Percentiles rank a stretch among this genome's conserved stretches.
phyloP scores from a whole-genome alignment of 352 stramenopile genomes.

The Thalassiosira mediterranea region DNA sequence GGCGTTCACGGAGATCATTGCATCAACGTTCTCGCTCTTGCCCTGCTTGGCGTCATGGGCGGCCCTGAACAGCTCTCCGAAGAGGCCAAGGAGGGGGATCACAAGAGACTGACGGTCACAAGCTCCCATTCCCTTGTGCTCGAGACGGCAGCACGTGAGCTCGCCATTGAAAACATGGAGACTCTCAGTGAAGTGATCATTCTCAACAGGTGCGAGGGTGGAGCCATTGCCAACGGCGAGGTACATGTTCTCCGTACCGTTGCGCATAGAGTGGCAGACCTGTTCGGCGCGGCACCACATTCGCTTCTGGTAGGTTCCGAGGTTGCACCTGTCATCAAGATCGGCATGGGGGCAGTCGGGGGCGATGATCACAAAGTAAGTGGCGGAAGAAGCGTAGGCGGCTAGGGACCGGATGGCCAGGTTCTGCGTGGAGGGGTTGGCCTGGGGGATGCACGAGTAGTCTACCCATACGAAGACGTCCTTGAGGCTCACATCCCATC shows the following conservation, averaged over 20 bases:
- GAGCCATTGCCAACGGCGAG: slow-evolving; percentile 14
- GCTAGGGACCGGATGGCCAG: slow-evolving; percentile 50
- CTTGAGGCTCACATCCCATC: slow-evolving; percentile 40
- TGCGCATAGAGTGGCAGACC: slow-evolving; percentile 47
- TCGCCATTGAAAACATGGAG: slow-evolving; percentile 53
- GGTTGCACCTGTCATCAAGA: slow-evolving; percentile 39
- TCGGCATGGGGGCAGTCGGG: slow-evolving; percentile 44
- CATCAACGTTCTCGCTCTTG: slow-evolving; percentile 30
- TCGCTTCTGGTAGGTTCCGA: slow-evolving; percentile 41
- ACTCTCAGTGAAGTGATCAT: slow-evolving; percentile 34
- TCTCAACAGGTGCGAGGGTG: slow-evolving; percentile 25
- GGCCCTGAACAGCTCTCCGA: slow-evolving; percentile 40
- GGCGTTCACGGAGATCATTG: slow-evolving; percentile 32
- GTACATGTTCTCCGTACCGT: slow-evolving; percentile 53
- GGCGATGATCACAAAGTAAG: slow-evolving; percentile 56
- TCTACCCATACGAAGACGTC: slow-evolving; percentile 60
- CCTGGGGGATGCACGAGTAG: slow-evolving; percentile 54
- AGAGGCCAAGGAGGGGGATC: slow-evolving; percentile 51
- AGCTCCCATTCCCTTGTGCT: slow-evolving; percentile 45
- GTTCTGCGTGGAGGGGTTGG: slow-evolving; percentile 46
- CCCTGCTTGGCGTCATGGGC: slow-evolving; percentile 24
- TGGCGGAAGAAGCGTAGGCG: slow-evolving; percentile 44
- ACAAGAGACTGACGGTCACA: slow-evolving; percentile 55
- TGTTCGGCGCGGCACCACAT: slow-evolving; percentile 60
- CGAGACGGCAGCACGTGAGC: slow-evolving; percentile 49